A percentile compares a stretch with the other conserved stretches of the same genome.
Evolutionary conservation across 2,329 filamentous ascomycete species (phyloP).

Genomic region (Aspergillus sp.): DNA sequence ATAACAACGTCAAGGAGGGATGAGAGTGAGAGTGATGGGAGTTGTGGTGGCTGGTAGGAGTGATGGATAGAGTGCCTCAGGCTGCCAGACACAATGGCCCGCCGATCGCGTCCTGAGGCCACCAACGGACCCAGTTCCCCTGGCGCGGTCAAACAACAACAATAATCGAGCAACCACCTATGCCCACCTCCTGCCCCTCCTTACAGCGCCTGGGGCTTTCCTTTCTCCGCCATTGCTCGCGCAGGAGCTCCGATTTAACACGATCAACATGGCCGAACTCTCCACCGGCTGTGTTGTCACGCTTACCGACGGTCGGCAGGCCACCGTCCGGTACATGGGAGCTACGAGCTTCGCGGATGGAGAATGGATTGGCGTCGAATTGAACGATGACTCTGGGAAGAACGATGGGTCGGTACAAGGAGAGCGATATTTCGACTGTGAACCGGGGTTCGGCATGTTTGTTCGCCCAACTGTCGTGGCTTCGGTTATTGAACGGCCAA

Average conservation of each 20-base stretch:
- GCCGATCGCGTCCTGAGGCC: conserved; percentile 16
- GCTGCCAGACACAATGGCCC: neutral
- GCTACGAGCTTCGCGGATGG: conserved; percentile 76
- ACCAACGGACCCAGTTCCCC: conserved; percentile 11
- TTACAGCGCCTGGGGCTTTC: conserved; percentile 2
- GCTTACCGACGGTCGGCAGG: conserved; percentile 75
- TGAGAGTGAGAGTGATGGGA: too few species aligned
- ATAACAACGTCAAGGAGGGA: conserved; percentile 1
- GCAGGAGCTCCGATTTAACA: conserved; percentile 13
- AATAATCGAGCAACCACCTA: conserved; percentile 13
- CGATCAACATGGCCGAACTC: conserved; percentile 34
- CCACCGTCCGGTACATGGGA: conserved; percentile 78
- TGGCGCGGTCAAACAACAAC: conserved; percentile 17
- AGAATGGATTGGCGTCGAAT: conserved; percentile 86
- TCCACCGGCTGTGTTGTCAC: conserved; percentile 70
- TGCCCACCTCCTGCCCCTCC: conserved; percentile 7
- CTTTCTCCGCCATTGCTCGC: conserved; percentile 4
- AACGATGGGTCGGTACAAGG: conserved; percentile 92
- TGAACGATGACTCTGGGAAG: conserved; percentile 79
- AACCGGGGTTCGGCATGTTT: conserved; percentile 75
- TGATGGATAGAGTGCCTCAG: conserved; percentile 10
- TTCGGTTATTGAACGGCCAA: conserved; percentile 45
- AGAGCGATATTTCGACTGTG: conserved; percentile 83
- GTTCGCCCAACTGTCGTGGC: conserved; percentile 70
- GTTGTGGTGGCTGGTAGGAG: neutral